phyloP scores from a whole-genome alignment of 2,329 filamentous ascomycete species.

The Trichophaea hybrida region DNA sequence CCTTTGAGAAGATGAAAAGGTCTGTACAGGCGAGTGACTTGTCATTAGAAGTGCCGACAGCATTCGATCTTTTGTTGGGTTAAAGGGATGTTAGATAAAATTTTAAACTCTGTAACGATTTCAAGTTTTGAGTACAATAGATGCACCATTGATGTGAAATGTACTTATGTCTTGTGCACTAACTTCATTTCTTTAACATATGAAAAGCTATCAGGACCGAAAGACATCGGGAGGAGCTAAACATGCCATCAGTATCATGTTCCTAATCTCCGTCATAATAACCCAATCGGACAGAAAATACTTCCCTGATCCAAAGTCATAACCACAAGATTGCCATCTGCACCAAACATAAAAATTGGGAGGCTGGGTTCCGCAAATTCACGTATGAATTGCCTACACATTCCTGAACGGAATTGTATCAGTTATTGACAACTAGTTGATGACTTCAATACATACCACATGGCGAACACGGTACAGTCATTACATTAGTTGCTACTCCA shows the following conservation, averaged over 20 bases:
- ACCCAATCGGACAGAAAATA: conserved; percentile 7
- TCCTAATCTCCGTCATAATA: conserved; percentile 6
- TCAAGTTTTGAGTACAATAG: too few relatives aligned
- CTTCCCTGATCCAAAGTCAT: conserved; percentile 53
- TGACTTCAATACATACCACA: conserved; percentile 43
- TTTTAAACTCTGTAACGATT: too few relatives aligned
- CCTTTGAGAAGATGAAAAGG: conserved; percentile 72
- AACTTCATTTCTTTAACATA: conserved; percentile 28
- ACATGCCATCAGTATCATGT: background rate
- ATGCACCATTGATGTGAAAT: too few relatives aligned
- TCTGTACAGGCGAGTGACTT: conserved; percentile 86
- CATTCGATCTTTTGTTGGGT: conserved; percentile 68
- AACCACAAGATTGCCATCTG: conserved; percentile 56
- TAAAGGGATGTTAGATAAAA: conserved; percentile 42
- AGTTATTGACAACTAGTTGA: conserved; percentile 60
- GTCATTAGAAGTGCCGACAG: conserved; percentile 73
- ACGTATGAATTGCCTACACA: conserved; percentile 39
- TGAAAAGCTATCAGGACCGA: conserved; percentile 48
- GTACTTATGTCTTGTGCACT: background rate
- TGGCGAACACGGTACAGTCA: conserved; percentile 50
- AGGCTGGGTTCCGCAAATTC: conserved; percentile 56
- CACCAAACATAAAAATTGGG: conserved; percentile 88
- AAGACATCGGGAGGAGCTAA: conserved; percentile 54
- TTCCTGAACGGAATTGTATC: conserved; percentile 5
- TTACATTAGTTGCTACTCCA: conserved; percentile 69